Evolutionary conservation across 2,329 filamentous ascomycete species (phyloP).

Genomic region (Diaporthe nobilis): DNA sequence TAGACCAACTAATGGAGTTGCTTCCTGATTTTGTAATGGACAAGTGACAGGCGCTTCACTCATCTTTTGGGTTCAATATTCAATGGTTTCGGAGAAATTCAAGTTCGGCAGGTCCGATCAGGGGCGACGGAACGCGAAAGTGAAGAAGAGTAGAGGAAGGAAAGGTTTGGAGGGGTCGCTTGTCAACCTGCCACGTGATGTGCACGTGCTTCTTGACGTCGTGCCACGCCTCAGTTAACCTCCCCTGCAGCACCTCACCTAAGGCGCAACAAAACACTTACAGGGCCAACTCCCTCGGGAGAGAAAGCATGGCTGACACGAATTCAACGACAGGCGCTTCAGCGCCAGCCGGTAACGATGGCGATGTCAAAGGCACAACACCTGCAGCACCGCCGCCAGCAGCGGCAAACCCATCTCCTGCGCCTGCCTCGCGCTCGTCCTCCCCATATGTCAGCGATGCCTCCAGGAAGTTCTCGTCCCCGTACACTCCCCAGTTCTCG

Average conservation of each 20-base stretch:
- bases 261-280: background rate
- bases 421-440: background rate
- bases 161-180: background rate
- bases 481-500: slow-evolving; percentile 41
- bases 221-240: background rate
- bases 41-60: too few relatives aligned
- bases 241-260: background rate
- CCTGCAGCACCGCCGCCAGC: slow-evolving; percentile 20
- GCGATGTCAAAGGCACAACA: background rate
- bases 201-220: slow-evolving; percentile 38
- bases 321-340: background rate
- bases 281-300: background rate
- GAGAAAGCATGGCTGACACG: slow-evolving; percentile 20
- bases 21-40: background rate
- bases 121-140: background rate
- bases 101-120: too few relatives aligned
- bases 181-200: slow-evolving; percentile 33
- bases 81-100: too few relatives aligned
- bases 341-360: background rate
- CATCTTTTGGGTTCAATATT: too few relatives aligned
- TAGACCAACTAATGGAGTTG: background rate
- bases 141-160: background rate
- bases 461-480: slow-evolving; percentile 71
- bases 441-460: slow-evolving; percentile 4
- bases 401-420: slow-evolving; percentile 14